Evolutionary conservation across 192 early-diverging fungal genomes (phyloP).

Genomic region (Coemansia sp.): DNA sequence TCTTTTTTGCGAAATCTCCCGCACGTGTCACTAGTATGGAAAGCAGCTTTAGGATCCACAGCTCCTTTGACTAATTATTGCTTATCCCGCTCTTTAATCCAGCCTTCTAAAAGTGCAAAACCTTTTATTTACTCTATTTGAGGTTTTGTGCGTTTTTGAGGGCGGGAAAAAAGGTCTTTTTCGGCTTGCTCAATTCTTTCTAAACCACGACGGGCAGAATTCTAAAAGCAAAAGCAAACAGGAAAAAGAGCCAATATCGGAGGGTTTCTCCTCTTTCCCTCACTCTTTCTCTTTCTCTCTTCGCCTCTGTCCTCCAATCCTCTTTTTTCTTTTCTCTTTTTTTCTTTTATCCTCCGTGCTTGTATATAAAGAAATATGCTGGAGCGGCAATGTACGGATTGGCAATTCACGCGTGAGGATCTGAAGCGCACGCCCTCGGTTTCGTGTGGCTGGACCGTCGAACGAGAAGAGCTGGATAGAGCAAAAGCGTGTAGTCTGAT

Average conservation of each 20-base stretch:
- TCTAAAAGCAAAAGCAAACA: neutral
- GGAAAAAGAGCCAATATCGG: neutral
- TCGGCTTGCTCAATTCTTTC: neutral
- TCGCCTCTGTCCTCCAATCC: neutral
- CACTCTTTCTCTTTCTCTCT: constrained; percentile 7
- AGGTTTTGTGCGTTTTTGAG: neutral
- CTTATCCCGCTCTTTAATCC: constrained; percentile 4
- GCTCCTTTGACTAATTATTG: neutral
- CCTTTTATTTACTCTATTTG: constrained; percentile 1
- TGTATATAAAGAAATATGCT: constrained; percentile 13
- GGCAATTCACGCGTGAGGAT: constrained; percentile 58
- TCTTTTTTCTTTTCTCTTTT: constrained; percentile 10
- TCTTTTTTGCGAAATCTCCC: neutral
- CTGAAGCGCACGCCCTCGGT: constrained; percentile 59
- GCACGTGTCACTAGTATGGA: neutral
- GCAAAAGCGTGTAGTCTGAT: constrained; percentile 59
- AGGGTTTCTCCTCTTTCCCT: constrained; percentile 1
- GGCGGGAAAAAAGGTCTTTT: neutral
- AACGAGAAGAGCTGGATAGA: constrained; percentile 59
- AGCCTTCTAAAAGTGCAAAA: constrained; percentile 1
- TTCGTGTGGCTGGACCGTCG: constrained; percentile 51
- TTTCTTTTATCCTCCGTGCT: constrained; percentile 6
- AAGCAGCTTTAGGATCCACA: neutral
- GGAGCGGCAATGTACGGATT: constrained; percentile 38
- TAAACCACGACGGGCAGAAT: neutral